Percentiles rank a stretch among this genome's conserved stretches.
These are phyloP conservation scores for Hemisphaericaspora lyxosophila DNA, from an alignment of 1,139 yeast species.

Conservation along the genomic window DNA sequence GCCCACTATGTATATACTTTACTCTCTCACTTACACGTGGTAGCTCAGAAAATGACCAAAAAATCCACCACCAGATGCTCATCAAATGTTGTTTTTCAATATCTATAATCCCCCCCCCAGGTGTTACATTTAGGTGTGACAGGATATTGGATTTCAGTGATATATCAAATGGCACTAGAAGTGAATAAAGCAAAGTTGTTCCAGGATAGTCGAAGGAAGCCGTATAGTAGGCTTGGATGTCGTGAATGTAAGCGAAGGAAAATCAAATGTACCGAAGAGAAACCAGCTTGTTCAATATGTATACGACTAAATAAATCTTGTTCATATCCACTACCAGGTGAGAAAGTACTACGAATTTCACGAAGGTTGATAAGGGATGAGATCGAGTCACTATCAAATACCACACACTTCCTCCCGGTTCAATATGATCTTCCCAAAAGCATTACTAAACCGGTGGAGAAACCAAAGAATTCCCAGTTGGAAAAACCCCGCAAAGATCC, in stretches of 20 bases:
- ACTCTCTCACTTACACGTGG: neutral
- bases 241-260: slow-evolving; percentile 30
- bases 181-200: no score
- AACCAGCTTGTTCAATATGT: slow-evolving; percentile 47
- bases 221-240: slow-evolving; percentile 21
- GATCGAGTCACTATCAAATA: slow-evolving; percentile 10
- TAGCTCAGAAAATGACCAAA: neutral
- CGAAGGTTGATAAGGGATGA: slow-evolving; percentile 14
- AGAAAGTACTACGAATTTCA: slow-evolving; percentile 18
- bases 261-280: slow-evolving; percentile 50
- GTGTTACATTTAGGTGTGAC: no score
- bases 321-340: slow-evolving; percentile 23
- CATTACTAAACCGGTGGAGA: slow-evolving; percentile 1
- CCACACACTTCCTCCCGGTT: slow-evolving; percentile 14
- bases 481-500: slow-evolving; percentile 4
- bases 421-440: slow-evolving; percentile 14
- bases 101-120: no score
- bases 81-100: no score
- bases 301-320: slow-evolving; percentile 22
- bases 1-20: no score
- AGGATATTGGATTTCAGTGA: no score
- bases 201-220: slow-evolving; percentile 3
- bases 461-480: neutral
- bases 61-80: neutral
- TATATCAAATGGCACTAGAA: no score